phyloP scores from a whole-genome alignment of 345 rosid species.

The Eucalyptus marginata region DNA sequence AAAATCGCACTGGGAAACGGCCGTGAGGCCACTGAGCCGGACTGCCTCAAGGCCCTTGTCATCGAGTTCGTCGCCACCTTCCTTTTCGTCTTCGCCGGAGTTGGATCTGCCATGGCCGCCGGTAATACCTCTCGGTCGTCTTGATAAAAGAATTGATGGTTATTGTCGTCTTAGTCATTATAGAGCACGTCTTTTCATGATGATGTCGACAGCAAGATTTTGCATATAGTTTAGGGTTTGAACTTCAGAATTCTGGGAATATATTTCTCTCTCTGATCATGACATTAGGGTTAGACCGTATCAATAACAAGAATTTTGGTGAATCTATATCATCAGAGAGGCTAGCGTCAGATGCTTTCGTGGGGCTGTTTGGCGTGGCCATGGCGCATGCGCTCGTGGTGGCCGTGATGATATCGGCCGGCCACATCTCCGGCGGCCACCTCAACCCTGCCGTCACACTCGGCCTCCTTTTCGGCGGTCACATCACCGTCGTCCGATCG shows the following conservation, averaged over 20 bases:
- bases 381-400: conserved; percentile 81
- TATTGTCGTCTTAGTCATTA: not conserved
- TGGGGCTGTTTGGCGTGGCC: conserved; percentile 63
- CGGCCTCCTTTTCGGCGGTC: conserved; percentile 72
- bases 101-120: conserved; percentile 71
- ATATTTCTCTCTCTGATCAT: not conserved
- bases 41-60: conserved; percentile 65
- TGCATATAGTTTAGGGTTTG: not conserved
- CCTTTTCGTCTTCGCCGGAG: conserved; percentile 75
- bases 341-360: conserved; percentile 27
- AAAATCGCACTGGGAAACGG: conserved; percentile 56
- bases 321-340: conserved; percentile 21
- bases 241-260: not conserved
- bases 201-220: not conserved
- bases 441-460: conserved; percentile 90
- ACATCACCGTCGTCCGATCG: conserved; percentile 61
- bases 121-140: conserved; percentile 13
- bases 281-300: not conserved
- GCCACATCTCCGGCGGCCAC: conserved; percentile 91
- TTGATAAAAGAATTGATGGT: not conserved
- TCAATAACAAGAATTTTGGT: not conserved
- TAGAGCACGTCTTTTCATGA: not conserved
- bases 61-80: conserved; percentile 84
- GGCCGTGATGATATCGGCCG: conserved; percentile 78
- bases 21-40: conserved; percentile 49